phyloP scores from a whole-genome alignment of 805 yeast species.

The Wickerhamiella occidentalis region DNA sequence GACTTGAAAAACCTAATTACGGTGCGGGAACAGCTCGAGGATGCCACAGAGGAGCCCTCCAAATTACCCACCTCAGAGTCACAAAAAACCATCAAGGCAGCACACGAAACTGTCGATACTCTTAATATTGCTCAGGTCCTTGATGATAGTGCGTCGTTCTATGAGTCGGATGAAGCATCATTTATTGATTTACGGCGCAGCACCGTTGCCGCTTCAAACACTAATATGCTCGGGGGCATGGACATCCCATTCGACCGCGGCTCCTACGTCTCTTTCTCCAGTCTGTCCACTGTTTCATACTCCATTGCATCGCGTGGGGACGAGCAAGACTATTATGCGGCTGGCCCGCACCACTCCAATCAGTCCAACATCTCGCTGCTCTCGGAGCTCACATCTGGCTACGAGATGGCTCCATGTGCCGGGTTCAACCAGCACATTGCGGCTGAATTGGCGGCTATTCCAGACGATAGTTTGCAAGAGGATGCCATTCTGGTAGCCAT shows the following conservation, averaged over 20 bases:
- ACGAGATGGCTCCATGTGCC: conserved; percentile 24
- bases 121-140: conserved; percentile 9
- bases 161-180: neutral
- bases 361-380: conserved; percentile 18
- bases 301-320: neutral
- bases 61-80: neutral
- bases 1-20: conserved; percentile 21
- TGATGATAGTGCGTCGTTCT: conserved; percentile 8
- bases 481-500: conserved; percentile 70
- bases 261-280: conserved; percentile 6
- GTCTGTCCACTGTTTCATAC: conserved; percentile 1
- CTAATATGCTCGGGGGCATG: neutral
- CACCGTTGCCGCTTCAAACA: neutral
- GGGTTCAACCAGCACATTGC: conserved; percentile 47
- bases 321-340: neutral
- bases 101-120: conserved; percentile 7
- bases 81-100: conserved; percentile 4
- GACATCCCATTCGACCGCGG: conserved; percentile 7
- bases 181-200: conserved; percentile 6
- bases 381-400: conserved; percentile 21
- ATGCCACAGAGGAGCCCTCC: neutral
- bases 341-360: neutral
- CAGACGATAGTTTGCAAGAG: conserved; percentile 54
- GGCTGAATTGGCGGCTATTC: conserved; percentile 69
- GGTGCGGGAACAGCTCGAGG: neutral